Evolutionary conservation across 371 early-diverging fungal species (phyloP).

Genomic region (Funneliformis caledonium): DNA sequence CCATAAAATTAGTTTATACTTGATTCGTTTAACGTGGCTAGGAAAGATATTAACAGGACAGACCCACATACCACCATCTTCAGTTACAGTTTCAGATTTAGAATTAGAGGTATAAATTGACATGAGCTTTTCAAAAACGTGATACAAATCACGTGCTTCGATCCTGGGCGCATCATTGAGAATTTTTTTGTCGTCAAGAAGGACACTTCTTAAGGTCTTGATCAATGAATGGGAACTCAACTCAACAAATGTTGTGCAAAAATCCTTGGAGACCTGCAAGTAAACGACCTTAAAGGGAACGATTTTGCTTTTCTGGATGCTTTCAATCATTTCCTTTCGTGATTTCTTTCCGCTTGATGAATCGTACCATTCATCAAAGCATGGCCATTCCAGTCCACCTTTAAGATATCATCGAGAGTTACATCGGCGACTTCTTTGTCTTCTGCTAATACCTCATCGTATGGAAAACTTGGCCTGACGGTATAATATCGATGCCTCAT

Average conservation of each 20-base stretch:
- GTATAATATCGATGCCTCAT: no score
- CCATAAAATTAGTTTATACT: neutral
- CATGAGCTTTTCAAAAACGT: neutral
- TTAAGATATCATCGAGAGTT: no score
- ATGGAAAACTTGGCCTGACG: no score
- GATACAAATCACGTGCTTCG: neutral
- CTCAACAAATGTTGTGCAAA: neutral
- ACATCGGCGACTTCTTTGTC: no score
- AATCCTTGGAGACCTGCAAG: neutral
- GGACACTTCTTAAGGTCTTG: neutral
- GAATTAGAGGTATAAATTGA: neutral
- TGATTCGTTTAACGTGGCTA: neutral
- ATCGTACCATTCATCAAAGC: neutral
- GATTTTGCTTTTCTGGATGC: neutral
- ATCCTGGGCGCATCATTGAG: neutral
- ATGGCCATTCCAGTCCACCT: neutral
- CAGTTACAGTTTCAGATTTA: neutral
- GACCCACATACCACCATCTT: no score
- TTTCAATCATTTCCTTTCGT: neutral
- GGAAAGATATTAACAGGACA: no score
- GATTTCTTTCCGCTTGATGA: neutral
- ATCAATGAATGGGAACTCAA: neutral
- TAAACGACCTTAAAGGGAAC: neutral
- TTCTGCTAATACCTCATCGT: neutral
- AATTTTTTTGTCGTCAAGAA: neutral